phyloP scores from a whole-genome alignment of 169 alveolate species.

The Amoebophrya sp. region DNA sequence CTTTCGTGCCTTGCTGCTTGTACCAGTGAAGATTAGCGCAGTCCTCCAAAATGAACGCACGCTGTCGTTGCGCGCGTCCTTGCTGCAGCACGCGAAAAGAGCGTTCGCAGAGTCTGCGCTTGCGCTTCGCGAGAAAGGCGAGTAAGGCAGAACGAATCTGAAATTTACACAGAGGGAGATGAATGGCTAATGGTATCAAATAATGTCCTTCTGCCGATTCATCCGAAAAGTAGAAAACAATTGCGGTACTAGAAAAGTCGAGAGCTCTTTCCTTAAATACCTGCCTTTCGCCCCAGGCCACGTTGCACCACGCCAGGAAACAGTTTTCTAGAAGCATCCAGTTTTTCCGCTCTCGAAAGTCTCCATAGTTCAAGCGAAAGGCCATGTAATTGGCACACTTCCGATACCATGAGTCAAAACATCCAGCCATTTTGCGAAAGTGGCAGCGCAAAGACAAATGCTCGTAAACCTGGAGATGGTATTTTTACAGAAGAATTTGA shows the following conservation, averaged over 20 bases:
- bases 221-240: too few species aligned
- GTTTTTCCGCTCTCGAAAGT: not conserved
- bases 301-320: not conserved
- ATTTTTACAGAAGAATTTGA: too few species aligned
- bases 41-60: not conserved
- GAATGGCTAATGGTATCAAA: too few species aligned
- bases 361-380: not conserved
- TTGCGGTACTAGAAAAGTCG: too few species aligned
- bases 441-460: not conserved
- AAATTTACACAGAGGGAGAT: not conserved
- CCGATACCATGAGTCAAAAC: not conserved
- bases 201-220: too few species aligned
- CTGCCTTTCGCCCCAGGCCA: not conserved
- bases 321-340: not conserved
- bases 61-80: not conserved
- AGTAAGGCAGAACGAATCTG: not conserved
- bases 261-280: not conserved
- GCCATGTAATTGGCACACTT: not conserved
- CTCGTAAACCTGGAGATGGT: not conserved
- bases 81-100: not conserved
- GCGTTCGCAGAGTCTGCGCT: not conserved
- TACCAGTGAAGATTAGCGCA: not conserved
- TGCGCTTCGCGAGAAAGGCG: not conserved
- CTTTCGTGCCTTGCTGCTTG: not conserved
- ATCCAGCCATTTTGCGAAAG: not conserved